phyloP scores from a whole-genome alignment of 768 basidiomycete species.

The Kwoniella shandongensis region DNA sequence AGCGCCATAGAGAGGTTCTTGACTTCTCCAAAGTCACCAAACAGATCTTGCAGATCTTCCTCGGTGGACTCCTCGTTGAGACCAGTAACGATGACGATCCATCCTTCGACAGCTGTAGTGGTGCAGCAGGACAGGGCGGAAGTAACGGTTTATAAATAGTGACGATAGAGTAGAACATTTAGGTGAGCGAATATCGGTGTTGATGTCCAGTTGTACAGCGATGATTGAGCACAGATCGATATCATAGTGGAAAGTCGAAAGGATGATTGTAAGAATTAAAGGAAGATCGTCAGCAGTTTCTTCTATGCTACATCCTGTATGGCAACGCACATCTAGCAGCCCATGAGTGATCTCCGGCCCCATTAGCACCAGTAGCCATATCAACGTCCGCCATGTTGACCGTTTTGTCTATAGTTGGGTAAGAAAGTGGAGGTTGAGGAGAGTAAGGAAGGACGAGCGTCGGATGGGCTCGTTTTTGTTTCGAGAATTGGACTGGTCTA shows the following conservation, averaged over 20 bases:
- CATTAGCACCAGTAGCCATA: conserved; percentile 27
- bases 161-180: too few species aligned
- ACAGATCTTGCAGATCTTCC: conserved; percentile 94
- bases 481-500: too few species aligned
- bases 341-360: conserved; percentile 27
- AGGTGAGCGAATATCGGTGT: neutral
- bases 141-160: neutral
- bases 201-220: too few species aligned
- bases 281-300: neutral
- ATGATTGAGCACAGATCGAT: too few species aligned
- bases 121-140: neutral
- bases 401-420: too few species aligned
- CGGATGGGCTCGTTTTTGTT: too few species aligned
- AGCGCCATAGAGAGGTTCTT: conserved; percentile 97
- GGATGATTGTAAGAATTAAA: too few species aligned
- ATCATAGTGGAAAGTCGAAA: too few species aligned
- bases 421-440: too few species aligned
- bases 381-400: conserved; percentile 42
- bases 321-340: conserved; percentile 39
- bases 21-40: conserved; percentile 93
- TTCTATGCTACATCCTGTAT: neutral
- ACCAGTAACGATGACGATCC: conserved; percentile 95
- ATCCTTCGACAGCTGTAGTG: conserved; percentile 86
- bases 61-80: conserved; percentile 98
- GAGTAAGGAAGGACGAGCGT: too few species aligned